Evolutionary conservation across 2,329 filamentous ascomycete genomes (phyloP), one percentile per base, ranked within the genome.

Genomic region (Trichoderma asperellum): DNA sequence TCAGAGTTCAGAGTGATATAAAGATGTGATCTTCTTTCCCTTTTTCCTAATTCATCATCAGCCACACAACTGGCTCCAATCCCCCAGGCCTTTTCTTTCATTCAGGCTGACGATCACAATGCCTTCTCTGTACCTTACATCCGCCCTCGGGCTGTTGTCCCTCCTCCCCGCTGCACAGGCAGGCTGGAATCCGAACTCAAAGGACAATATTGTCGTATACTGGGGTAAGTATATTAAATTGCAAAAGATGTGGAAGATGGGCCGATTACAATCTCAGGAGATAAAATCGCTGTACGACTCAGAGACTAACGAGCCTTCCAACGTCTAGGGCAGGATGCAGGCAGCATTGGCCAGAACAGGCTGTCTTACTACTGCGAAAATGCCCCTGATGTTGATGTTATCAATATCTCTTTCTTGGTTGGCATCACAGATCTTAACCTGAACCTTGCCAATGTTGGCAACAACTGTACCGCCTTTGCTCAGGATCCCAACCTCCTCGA

Each of bases 401-500:
- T 59, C 53, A 57, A 55, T n/a, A 40, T 92, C 53, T 84, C 89
- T 1, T 92, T 92, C 74, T 75, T 92, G 68, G 84, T 85, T 63
- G 83, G 82, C 60, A 85, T 92, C 71, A 84, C 82, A 16, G 81
- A 82, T 2, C 83, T 86, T 0, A 81, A 83, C 49, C 79, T 89
- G 65, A 91, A 92, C 79, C 89, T 92, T 74, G 86, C 89, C 64
- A 90, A 88, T 70, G 84, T 86, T 8, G 86, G 85, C 16, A 81
- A 90, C 72, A 84, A 84, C 58, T 92, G 90, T 78, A 86, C 83
- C 5, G 77, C 80, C 1, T 90, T 91, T 68, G 70, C 63, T 12
- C 18, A 81, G 0, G 88, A 53, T 21, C 49, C 69, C 18, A 52
- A 59, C 5, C 81, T 91, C 7, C 79, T 89, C 12, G 82, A 84